Base-by-base conservation (phyloP, 1,284 basidiomycete genomes). In the Ustilago esculenta region DNA sequence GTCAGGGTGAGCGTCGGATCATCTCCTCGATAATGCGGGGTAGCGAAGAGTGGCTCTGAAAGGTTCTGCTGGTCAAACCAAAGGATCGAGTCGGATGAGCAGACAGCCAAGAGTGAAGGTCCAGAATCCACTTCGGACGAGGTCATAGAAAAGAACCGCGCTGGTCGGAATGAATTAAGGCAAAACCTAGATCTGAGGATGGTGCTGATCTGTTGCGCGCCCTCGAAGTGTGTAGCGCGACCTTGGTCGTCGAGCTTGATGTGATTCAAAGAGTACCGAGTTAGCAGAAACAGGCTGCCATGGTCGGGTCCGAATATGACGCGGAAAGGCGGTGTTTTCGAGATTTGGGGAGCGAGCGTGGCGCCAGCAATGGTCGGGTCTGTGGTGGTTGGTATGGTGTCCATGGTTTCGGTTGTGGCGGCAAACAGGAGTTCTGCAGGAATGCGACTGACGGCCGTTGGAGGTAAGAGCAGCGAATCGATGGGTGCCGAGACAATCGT, bases 21-120 rank as follows among this genome's bases (percentile, higher is more conserved):
- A 33, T 64, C 55, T n/a, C 59, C 66, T n/a, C 66, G 66, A 41
- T 64, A 44, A 29, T 69, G 66, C 3, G 49, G 37, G n/a, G 34
- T 52, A 9, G 54, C 34, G 20, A 63, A 69, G 9, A 69, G 39
- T 8, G 48, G 46, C 20, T 40, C 39, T 0, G 36, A n/a, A 0
- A 34, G 25, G 0, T 37, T 24, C 4, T 43, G 20, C 12, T 55
- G 23, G 25, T 66, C 55, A n/a, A 69, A 59, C 66, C 66, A 69
- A 29, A 59, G 21, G 20, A 69, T 44, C 5, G 25, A n/a, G 18
- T 64, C 66, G 25, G 66, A 63, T 2, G 66, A 58, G 39, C 66
- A 58, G 14, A 69, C 51, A 8, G 59, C 66, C 39, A 69, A 18
- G 8, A 69, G 29, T 6, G 48, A 43, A 12, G 42, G 35, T 0